Base-by-base conservation (phyloP, 2,329 filamentous ascomycete species). In the Penicillium frequentans region DNA sequence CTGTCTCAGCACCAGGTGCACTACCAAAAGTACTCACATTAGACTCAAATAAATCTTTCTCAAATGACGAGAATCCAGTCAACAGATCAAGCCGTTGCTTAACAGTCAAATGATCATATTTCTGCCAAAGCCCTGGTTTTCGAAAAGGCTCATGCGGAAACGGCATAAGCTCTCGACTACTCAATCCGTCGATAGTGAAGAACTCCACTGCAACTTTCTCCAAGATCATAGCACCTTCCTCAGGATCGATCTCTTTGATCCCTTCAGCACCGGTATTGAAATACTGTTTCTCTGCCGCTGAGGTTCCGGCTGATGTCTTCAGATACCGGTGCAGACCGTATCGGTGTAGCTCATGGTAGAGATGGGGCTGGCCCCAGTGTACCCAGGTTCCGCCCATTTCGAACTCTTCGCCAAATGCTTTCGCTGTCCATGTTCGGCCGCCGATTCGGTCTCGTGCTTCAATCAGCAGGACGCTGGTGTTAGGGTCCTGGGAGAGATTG, bases 341-440 rank as follows among this genome's bases (percentile, higher is more conserved):
- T 11, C 69, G 64, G 2, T 61, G 62, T 0, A 74, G 50, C 47
- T 75, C 70, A 16, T 45, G 45, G 33, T 66, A 74, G 1, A 73
- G 39, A 55, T 73, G 69, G 8, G 67, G 68, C 49, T 70, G 67
- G 6, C 53, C 52, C 71, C 70, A 73, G 49, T 76, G 73, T 0
- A 78, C 68, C 74, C 75, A 79, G 0, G 76, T 77, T 0, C 76
- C 76, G 10, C 76, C 76, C 72, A 79, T 77, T 50, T 79, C 77
- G 39, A 74, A 68, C 0, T 72, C 68, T 14, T 68, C 69, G 0
- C 73, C 73, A 1, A 73, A 21, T n/a, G 64, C 63, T 8, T 67
- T 62, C 0, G 74, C 71, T 0, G 72, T 75, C 75, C 74, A 79
- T 43, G 75, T 77, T 5, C 75, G 70, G 1, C 76, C 76, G 4